phyloP scores from a whole-genome alignment of 2,329 filamentous ascomycete genomes.

The Colletotrichum sp. region DNA sequence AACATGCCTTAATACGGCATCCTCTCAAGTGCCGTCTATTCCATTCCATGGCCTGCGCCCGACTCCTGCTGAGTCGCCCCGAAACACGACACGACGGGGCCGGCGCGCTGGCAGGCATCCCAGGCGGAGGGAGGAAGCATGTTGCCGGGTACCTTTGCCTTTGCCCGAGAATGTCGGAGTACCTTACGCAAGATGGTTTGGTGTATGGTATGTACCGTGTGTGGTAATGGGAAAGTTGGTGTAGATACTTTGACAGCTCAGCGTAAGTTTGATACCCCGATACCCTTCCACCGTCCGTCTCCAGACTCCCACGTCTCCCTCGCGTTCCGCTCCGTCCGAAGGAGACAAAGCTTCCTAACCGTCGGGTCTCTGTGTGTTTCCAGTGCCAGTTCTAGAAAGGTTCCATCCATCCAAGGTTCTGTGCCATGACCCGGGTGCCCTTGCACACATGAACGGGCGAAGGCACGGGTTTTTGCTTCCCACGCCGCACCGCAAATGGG shows the following conservation, averaged over 20 bases:
- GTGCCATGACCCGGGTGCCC: background rate
- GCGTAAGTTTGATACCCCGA: background rate
- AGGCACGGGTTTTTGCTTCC: background rate
- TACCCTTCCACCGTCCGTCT: background rate
- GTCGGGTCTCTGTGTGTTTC: constrained; percentile 6
- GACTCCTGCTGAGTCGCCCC: background rate
- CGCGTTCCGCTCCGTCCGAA: constrained; percentile 21
- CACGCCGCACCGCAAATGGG: background rate
- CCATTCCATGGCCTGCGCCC: background rate
- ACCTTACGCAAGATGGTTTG: background rate
- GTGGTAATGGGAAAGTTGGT: background rate
- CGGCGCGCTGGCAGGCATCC: background rate
- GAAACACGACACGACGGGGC: background rate
- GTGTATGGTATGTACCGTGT: background rate
- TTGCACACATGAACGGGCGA: background rate
- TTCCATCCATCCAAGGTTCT: background rate
- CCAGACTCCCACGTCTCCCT: background rate
- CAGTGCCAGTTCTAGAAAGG: constrained; percentile 5
- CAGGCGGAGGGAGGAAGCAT: background rate
- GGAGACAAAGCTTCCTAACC: constrained; percentile 15
- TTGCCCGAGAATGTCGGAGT: background rate
- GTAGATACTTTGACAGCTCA: background rate
- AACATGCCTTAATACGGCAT: background rate
- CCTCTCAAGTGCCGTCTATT: background rate
- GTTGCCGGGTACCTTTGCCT: background rate